Conservation (phyloP, 495 filamentous ascomycete species). For the Talaromyces borbonicus region DNA sequence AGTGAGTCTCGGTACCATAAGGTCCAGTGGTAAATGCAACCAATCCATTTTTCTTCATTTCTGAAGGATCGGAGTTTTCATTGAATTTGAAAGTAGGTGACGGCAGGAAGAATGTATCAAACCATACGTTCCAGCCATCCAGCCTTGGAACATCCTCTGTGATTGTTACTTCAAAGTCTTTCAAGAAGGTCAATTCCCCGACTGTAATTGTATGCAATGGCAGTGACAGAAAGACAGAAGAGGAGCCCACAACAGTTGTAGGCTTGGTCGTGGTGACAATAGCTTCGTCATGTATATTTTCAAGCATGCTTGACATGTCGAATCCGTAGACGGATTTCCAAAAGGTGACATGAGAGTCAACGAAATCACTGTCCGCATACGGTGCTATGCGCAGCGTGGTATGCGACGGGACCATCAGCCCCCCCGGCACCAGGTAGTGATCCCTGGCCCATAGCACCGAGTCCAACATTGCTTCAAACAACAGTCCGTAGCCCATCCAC, state of each 20-base stretch:
- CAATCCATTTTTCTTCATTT: conserved; percentile 36
- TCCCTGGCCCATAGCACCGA: conserved; percentile 85
- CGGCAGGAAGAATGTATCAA: conserved; percentile 54
- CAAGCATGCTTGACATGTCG: conserved; percentile 46
- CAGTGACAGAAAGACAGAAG: conserved; percentile 44
- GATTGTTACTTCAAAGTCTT: conserved; percentile 43
- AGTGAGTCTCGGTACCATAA: conserved; percentile 42
- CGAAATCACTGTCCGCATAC: conserved; percentile 77
- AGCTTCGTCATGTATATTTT: conserved; percentile 50
- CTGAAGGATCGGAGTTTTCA: conserved; percentile 30
- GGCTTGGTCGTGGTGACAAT: conserved; percentile 39
- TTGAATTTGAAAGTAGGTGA: conserved; percentile 33
- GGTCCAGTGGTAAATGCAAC: conserved; percentile 48
- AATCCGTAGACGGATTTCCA: conserved; percentile 60
- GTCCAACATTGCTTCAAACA: conserved; percentile 94
- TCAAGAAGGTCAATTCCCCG: conserved; percentile 47
- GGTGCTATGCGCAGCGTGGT: conserved; percentile 78
- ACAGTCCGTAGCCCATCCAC: conserved; percentile 94
- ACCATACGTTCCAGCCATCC: conserved; percentile 55
- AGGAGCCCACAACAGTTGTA: conserved; percentile 35
- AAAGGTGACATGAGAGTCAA: conserved; percentile 49
- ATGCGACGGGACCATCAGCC: conserved; percentile 86
- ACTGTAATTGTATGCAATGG: conserved; percentile 46
- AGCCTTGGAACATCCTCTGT: conserved; percentile 45
- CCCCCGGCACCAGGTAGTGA: conserved; percentile 63